Evolutionary conservation across 75 land plant genomes (phyloP).

Genomic region (Selaginella tamariscina): DNA sequence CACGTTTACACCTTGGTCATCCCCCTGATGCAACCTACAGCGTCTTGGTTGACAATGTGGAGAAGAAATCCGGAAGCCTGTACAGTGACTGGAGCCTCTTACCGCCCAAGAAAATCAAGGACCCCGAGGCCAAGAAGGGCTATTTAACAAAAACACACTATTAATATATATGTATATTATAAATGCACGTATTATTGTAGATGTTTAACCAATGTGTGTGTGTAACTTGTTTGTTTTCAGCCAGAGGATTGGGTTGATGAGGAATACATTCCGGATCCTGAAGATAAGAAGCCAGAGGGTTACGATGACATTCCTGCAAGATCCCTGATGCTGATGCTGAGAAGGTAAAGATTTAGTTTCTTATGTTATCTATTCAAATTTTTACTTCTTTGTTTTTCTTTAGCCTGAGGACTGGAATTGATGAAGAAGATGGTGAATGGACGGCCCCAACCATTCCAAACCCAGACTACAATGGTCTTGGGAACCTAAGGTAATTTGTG

Average conservation of each 20-base stretch:
- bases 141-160: too few relatives aligned
- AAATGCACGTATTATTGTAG: too few relatives aligned
- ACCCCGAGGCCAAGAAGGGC: slow-evolving; percentile 68
- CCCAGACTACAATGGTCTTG: slow-evolving; percentile 94
- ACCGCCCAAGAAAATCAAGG: slow-evolving; percentile 84
- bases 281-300: slow-evolving; percentile 79
- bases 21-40: slow-evolving; percentile 73
- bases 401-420: slow-evolving; percentile 99
- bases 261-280: slow-evolving; percentile 82
- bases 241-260: slow-evolving; percentile 93
- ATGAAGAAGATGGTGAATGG: slow-evolving; percentile 98
- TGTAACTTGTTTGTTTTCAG: slow-evolving; percentile 43
- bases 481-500: slow-evolving; percentile 70
- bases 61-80: slow-evolving; percentile 52
- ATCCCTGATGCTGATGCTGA: slow-evolving; percentile 72
- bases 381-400: not conserved
- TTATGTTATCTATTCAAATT: not conserved
- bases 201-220: too few relatives aligned
- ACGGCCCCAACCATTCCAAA: slow-evolving; percentile 79
- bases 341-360: slow-evolving; percentile 38
- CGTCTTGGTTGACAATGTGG: slow-evolving; percentile 63
- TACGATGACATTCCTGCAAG: slow-evolving; percentile 78
- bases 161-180: too few relatives aligned
- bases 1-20: slow-evolving; percentile 82
- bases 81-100: slow-evolving; percentile 90